Percentiles rank a stretch among this genome's conserved stretches.
Conservation (phyloP, 2,329 filamentous ascomycete genomes). For the Trichoderma aggressivum region DNA sequence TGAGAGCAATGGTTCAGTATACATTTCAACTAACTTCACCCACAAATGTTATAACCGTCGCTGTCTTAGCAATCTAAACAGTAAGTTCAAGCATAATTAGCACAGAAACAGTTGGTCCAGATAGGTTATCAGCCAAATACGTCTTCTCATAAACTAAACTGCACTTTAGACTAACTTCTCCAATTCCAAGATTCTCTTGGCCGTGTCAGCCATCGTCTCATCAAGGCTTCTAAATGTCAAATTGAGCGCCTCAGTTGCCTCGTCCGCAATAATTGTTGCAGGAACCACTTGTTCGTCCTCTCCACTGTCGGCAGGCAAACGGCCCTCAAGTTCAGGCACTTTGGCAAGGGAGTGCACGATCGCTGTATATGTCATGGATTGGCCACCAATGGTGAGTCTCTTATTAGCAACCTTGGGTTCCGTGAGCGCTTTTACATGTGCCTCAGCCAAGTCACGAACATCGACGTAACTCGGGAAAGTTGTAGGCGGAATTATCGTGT, state of each 20-base stretch:
- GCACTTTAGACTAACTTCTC: neutral
- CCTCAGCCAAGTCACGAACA: neutral
- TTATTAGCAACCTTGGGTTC: neutral
- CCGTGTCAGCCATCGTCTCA: neutral
- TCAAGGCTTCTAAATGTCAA: neutral
- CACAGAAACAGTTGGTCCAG: neutral
- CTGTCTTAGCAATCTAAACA: neutral
- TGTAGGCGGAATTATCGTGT: neutral
- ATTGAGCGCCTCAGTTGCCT: neutral
- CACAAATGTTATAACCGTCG: neutral
- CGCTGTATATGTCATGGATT: neutral
- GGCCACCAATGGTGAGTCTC: neutral
- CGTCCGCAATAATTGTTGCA: neutral
- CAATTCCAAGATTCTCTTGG: neutral
- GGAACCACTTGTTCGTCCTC: neutral
- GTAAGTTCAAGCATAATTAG: neutral
- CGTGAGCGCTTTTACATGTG: neutral
- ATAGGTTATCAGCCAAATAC: neutral
- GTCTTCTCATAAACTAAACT: neutral
- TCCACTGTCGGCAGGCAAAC: neutral
- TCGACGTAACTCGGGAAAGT: neutral
- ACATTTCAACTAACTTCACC: too few relatives aligned
- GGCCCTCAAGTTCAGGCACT: neutral
- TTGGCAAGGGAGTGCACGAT: neutral
- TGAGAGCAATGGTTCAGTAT: too few relatives aligned